Evolutionary conservation across 1,284 basidiomycete genomes (phyloP).

Genomic region (Ceratobasidium theobromae): DNA sequence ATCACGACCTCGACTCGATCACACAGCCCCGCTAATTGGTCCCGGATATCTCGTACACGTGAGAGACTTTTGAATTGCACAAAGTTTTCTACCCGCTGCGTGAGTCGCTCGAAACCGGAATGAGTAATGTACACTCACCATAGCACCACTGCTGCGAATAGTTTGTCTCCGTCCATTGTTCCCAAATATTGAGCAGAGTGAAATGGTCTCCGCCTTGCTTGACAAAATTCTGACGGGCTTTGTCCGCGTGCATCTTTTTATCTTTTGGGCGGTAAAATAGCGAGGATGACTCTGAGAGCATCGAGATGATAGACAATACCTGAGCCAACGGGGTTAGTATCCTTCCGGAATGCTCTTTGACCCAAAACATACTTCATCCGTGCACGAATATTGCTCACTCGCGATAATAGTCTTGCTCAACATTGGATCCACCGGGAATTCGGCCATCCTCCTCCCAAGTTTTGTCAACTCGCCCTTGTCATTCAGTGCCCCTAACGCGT

Average conservation of each 20-base stretch:
- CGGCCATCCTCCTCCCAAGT: conserved; percentile 94
- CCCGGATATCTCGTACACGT: conserved; percentile 92
- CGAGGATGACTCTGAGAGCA: conserved; percentile 94
- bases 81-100: conserved; percentile 91
- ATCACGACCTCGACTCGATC: conserved; percentile 96
- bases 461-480: conserved; percentile 96
- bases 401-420: conserved; percentile 95
- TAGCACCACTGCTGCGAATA: conserved; percentile 77
- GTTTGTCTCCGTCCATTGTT: conserved; percentile 97
- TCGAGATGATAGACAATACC: conserved; percentile 95
- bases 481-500: conserved; percentile 94
- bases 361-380: conserved; percentile 74
- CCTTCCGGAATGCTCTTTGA: no score
- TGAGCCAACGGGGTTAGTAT: conserved; percentile 41
- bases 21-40: conserved; percentile 92
- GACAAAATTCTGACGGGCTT: conserved; percentile 95
- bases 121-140: conserved; percentile 23
- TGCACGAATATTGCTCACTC: conserved; percentile 92
- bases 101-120: conserved; percentile 5
- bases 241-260: conserved; percentile 93
- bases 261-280: conserved; percentile 98
- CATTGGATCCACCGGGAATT: conserved; percentile 99
- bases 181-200: conserved; percentile 95
- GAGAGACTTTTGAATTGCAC: conserved; percentile 95
- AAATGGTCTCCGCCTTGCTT: conserved; percentile 98